These are phyloP conservation scores for Cladosporium phlei DNA, from an alignment of 2,329 filamentous ascomycete species.

Conservation along the genomic window DNA sequence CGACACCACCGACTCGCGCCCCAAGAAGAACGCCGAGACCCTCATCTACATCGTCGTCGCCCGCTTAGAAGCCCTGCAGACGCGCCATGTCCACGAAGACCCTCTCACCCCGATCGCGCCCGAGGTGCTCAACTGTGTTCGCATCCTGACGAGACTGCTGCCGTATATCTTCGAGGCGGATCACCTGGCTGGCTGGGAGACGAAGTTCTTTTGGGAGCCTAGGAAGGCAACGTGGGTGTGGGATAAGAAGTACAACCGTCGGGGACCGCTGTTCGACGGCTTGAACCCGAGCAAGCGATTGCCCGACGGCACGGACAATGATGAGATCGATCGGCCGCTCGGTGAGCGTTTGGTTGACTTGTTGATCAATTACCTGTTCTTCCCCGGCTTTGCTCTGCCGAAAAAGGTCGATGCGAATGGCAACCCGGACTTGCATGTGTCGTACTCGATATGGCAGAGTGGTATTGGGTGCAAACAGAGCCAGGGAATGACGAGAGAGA, in stretches of 20 bases:
- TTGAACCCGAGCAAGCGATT: conserved; percentile 45
- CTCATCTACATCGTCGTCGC: conserved; percentile 29
- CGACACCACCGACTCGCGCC: conserved; percentile 57
- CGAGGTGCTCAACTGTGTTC: conserved; percentile 91
- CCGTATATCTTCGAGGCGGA: conserved; percentile 92
- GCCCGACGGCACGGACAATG: conserved; percentile 54
- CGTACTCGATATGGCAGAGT: conserved; percentile 95
- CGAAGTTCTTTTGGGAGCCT: conserved; percentile 80
- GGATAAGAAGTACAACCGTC: conserved; percentile 24
- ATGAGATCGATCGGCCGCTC: conserved; percentile 71
- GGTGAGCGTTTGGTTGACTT: conserved; percentile 92
- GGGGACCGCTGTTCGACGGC: conserved; percentile 32
- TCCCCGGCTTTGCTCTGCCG: conserved; percentile 81
- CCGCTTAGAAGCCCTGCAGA: conserved; percentile 23
- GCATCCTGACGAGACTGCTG: conserved; percentile 80
- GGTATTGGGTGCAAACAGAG: conserved; percentile 92
- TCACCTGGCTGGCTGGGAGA: conserved; percentile 76
- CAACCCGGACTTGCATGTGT: conserved; percentile 52
- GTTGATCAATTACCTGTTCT: conserved; percentile 84
- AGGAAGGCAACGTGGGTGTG: conserved; percentile 25
- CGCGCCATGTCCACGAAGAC: conserved; percentile 21
- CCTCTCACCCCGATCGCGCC: conserved; percentile 78
- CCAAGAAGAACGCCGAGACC: conserved; percentile 32
- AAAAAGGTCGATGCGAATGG: conserved; percentile 24
- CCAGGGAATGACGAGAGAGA: conserved; percentile 81